These are phyloP conservation scores for Moesziomyces globuligerus DNA, from an alignment of 1,284 basidiomycete species.

Conservation along the genomic window DNA sequence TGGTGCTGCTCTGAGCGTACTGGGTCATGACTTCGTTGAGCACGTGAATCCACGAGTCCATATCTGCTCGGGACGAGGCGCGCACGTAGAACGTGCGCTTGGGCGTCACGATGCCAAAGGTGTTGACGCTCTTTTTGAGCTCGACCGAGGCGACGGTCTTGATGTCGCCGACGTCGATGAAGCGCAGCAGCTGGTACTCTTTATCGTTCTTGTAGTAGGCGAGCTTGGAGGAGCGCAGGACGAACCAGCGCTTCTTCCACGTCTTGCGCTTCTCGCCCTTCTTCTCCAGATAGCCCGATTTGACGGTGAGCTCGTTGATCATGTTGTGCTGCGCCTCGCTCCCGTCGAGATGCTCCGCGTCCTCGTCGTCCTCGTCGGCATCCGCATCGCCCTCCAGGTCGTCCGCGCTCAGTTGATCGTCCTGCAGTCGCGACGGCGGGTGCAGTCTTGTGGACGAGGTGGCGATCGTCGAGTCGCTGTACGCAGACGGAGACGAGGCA, in stretches of 20 bases:
- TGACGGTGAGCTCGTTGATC: conserved; percentile 79
- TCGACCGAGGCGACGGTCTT: conserved; percentile 88
- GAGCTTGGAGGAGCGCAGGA: conserved; percentile 86
- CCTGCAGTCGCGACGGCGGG: conserved; percentile 7
- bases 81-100: conserved; percentile 92
- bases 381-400: conserved; percentile 46
- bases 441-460: conserved; percentile 2
- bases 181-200: conserved; percentile 78
- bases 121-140: conserved; percentile 88
- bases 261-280: conserved; percentile 97
- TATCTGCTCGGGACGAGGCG: conserved; percentile 77
- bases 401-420: conserved; percentile 21
- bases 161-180: conserved; percentile 87
- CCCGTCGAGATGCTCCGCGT: conserved; percentile 78
- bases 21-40: conserved; percentile 81
- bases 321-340: conserved; percentile 62
- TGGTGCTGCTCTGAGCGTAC: conserved; percentile 50
- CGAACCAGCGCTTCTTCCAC: conserved; percentile 99
- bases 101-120: conserved; percentile 91
- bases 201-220: conserved; percentile 95
- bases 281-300: conserved; percentile 91
- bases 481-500: conserved; percentile 1
- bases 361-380: conserved; percentile 77
- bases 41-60: conserved; percentile 83
- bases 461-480: neutral